phyloP scores from a whole-genome alignment of 768 basidiomycete genomes.

The Phaeotremella skinneri region DNA sequence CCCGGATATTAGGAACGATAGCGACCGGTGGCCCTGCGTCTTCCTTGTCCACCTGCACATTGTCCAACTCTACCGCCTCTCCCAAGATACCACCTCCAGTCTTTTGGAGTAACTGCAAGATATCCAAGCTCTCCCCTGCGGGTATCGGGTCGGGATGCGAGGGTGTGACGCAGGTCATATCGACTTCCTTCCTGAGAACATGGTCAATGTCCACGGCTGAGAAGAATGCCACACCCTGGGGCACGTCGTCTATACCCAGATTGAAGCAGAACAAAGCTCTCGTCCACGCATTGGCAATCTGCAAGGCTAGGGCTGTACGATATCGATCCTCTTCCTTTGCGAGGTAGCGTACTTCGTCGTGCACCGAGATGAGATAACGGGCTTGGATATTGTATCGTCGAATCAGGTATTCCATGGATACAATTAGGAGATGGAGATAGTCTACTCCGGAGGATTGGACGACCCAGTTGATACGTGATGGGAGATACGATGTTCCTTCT shows the following conservation, averaged over 20 bases:
- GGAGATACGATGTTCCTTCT: slow-evolving; percentile 71
- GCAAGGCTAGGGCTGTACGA: slow-evolving; percentile 85
- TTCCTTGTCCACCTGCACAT: background rate
- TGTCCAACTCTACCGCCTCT: background rate
- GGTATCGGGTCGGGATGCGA: slow-evolving; percentile 79
- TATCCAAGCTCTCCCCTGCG: slow-evolving; percentile 81
- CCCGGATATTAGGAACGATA: slow-evolving; percentile 15
- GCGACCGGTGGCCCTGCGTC: slow-evolving; percentile 5
- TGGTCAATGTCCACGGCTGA: slow-evolving; percentile 91
- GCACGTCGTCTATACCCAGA: slow-evolving; percentile 93
- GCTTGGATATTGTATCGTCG: slow-evolving; percentile 77
- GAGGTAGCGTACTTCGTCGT: slow-evolving; percentile 93
- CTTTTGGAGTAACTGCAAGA: slow-evolving; percentile 62
- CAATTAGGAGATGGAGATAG: slow-evolving; percentile 93
- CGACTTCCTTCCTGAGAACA: slow-evolving; percentile 90
- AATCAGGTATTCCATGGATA: slow-evolving; percentile 86
- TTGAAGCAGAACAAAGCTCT: slow-evolving; percentile 83
- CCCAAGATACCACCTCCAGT: slow-evolving; percentile 59
- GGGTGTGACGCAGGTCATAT: slow-evolving; percentile 92
- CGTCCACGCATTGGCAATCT: slow-evolving; percentile 95
- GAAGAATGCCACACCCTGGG: slow-evolving; percentile 94
- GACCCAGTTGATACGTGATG: slow-evolving; percentile 98
- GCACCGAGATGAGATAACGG: slow-evolving; percentile 92
- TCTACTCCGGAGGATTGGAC: slow-evolving; percentile 98
- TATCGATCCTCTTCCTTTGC: slow-evolving; percentile 84